phyloP scores from a whole-genome alignment of 2,329 filamentous ascomycete genomes.

The Cladosporium cucumerinum region DNA sequence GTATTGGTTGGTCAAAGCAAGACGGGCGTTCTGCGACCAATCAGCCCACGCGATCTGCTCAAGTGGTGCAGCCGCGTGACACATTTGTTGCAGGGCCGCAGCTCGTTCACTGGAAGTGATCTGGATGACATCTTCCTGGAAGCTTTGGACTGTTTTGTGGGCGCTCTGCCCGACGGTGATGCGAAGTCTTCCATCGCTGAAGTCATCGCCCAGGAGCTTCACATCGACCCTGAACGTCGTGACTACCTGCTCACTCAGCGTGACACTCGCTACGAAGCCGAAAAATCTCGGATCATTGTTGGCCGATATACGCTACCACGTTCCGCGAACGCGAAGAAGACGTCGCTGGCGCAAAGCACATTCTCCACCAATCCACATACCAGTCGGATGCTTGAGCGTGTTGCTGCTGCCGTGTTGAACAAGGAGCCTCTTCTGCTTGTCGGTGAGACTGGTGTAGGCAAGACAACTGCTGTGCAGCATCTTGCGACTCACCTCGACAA shows the following conservation, averaged over 20 bases:
- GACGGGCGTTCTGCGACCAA: conserved; percentile 57
- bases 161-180: conserved; percentile 66
- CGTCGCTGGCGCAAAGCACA: conserved; percentile 47
- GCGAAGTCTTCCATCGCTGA: conserved; percentile 60
- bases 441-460: conserved; percentile 98
- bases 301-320: conserved; percentile 31
- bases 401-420: conserved; percentile 75
- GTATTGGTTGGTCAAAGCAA: conserved; percentile 49
- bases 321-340: conserved; percentile 8
- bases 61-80: conserved; percentile 85
- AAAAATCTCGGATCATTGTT: conserved; percentile 28
- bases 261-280: conserved; percentile 63
- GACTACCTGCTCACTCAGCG: conserved; percentile 73
- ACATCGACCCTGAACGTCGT: conserved; percentile 76
- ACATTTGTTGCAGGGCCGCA: conserved; percentile 58
- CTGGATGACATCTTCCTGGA: conserved; percentile 89
- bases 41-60: conserved; percentile 74
- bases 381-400: conserved; percentile 79
- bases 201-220: conserved; percentile 80
- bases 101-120: conserved; percentile 65
- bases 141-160: conserved; percentile 86
- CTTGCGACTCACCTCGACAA: conserved; percentile 79
- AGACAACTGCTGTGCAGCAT: conserved; percentile 94
- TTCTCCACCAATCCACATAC: conserved; percentile 91
- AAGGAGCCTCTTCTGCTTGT: conserved; percentile 90